Conservation (phyloP, 306 rosid species). For the Cyamopsis tetragonoloba region DNA sequence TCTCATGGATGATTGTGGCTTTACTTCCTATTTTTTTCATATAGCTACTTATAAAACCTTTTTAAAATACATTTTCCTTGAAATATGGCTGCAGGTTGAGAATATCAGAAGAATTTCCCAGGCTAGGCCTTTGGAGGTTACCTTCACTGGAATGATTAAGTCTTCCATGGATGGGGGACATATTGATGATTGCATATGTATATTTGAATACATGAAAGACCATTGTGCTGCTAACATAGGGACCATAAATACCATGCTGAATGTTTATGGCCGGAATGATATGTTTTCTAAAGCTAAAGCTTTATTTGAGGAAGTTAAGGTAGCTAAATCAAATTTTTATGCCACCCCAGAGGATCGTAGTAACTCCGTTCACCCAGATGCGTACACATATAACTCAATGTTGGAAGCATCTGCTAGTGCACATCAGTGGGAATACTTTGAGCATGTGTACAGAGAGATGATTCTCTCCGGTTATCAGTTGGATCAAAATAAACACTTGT, state of each 20-base stretch:
- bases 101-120: conserved; percentile 60
- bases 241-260: conserved; percentile 75
- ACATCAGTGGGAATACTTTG: conserved; percentile 95
- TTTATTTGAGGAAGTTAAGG: conserved; percentile 69
- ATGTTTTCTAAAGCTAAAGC: conserved; percentile 80
- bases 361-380: conserved; percentile 47
- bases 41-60: conserved; percentile 8
- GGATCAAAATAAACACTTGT: conserved; percentile 59
- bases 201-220: conserved; percentile 66
- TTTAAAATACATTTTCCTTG: not conserved
- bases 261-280: conserved; percentile 69
- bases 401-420: conserved; percentile 78
- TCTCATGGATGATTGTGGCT: not conserved
- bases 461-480: conserved; percentile 59
- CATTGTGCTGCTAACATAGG: conserved; percentile 74
- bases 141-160: conserved; percentile 91
- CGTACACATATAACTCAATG: conserved; percentile 64
- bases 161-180: conserved; percentile 76
- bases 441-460: conserved; percentile 85
- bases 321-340: conserved; percentile 36
- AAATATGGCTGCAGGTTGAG: conserved; percentile 55
- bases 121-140: conserved; percentile 71
- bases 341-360: conserved; percentile 21
- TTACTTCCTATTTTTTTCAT: conserved; percentile 1
- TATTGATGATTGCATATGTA: conserved; percentile 54